These are phyloP conservation scores for Forsythia viridissima DNA, from an alignment of 257 asterid species.

Conservation along the genomic window DNA sequence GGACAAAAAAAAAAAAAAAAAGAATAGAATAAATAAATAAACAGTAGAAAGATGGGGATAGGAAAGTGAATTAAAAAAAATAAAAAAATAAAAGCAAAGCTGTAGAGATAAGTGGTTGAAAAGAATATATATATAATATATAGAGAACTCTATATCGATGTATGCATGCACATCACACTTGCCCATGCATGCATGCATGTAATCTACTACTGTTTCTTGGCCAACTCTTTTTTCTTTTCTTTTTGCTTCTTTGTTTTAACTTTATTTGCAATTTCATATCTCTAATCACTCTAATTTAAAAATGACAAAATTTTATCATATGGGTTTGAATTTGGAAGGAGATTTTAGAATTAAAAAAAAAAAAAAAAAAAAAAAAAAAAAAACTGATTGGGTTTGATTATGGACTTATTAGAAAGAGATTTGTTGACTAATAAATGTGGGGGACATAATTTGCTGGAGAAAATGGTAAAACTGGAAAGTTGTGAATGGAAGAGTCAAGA, in stretches of 20 bases:
- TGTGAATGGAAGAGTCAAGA: background rate
- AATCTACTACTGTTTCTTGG: background rate
- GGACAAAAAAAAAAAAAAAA: background rate
- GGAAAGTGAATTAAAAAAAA: slow-evolving; percentile 4
- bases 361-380: too few relatives aligned
- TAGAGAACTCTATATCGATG: background rate
- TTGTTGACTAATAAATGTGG: background rate
- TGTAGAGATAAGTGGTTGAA: background rate
- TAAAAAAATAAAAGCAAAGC: slow-evolving; percentile 15
- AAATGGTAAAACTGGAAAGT: background rate
- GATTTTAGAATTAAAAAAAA: too few relatives aligned
- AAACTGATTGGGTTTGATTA: background rate
- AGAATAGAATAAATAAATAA: too few relatives aligned
- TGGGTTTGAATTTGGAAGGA: background rate
- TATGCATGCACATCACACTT: too few relatives aligned
- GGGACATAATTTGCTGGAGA: too few relatives aligned
- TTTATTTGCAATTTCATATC: too few relatives aligned
- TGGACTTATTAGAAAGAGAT: background rate
- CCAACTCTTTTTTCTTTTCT: background rate
- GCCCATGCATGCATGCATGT: too few relatives aligned
- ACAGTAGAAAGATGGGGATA: background rate
- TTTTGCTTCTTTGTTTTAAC: too few relatives aligned
- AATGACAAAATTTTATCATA: background rate
- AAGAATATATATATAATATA: too few relatives aligned
- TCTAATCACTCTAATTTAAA: too few relatives aligned